phyloP scores from a whole-genome alignment of 139 green algal species.

The Chlamydomonas urium region DNA sequence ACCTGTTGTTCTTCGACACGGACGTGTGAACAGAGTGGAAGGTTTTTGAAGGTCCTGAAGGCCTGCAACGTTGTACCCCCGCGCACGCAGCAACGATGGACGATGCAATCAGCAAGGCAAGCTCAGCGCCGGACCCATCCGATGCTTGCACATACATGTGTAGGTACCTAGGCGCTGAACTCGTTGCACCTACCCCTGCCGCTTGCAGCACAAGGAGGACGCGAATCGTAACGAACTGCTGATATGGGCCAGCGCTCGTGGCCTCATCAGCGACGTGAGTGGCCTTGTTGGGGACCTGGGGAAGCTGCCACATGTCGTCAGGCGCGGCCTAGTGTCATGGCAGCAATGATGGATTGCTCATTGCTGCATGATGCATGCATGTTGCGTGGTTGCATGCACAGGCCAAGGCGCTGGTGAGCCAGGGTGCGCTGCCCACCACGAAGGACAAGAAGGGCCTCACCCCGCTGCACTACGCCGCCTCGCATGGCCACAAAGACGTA shows the following conservation, averaged over 20 bases:
- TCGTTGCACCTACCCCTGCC: not conserved
- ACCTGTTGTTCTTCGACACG: no score
- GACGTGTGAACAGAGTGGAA: no score
- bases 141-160: not conserved
- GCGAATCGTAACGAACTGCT: constrained; percentile 56
- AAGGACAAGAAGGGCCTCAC: constrained; percentile 51
- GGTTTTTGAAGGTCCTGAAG: no score
- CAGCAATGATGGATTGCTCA: no score
- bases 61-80: no score
- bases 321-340: not conserved
- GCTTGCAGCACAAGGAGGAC: constrained; percentile 27
- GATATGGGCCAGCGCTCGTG: constrained; percentile 53
- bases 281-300: not conserved
- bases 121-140: not conserved
- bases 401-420: constrained; percentile 51
- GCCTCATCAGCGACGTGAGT: constrained; percentile 62
- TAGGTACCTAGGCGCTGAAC: not conserved
- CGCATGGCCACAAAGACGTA: constrained; percentile 52
- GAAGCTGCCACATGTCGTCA: not conserved
- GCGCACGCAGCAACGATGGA: not conserved
- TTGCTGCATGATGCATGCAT: not conserved
- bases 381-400: constrained; percentile 15
- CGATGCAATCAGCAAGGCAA: not conserved
- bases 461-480: constrained; percentile 63
- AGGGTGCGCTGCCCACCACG: constrained; percentile 38